A percentile compares a stretch with the other conserved stretches of the same genome.
These are phyloP conservation scores for Xerocomus potaroensis DNA, from an alignment of 768 basidiomycete genomes.

Conservation along the genomic window DNA sequence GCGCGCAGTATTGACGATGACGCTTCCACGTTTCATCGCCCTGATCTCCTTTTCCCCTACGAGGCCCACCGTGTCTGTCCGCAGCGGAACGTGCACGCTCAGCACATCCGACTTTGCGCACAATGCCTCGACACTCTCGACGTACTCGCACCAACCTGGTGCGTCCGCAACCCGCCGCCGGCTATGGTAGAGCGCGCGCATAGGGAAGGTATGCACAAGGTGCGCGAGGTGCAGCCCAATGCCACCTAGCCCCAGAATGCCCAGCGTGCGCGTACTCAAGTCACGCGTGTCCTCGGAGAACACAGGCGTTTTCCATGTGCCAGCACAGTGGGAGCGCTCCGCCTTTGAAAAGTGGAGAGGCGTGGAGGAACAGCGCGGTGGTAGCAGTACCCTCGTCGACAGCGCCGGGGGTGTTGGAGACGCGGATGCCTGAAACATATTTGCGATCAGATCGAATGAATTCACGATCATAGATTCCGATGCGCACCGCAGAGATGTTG, in stretches of 20 bases:
- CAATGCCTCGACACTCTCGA: conserved; percentile 59
- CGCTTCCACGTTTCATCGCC: conserved; percentile 68
- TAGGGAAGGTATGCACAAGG: conserved; percentile 75
- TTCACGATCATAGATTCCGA: conserved; percentile 48
- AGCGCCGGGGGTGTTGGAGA: conserved; percentile 87
- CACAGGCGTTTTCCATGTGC: conserved; percentile 58
- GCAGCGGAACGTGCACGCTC: conserved; percentile 81
- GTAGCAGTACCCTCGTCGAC: conserved; percentile 92
- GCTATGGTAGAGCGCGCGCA: conserved; percentile 84
- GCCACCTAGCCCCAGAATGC: conserved; percentile 74
- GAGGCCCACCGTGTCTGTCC: conserved; percentile 64
- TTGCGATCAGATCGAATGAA: no score
- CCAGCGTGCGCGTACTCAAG: conserved; percentile 63
- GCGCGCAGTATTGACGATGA: conserved; percentile 86
- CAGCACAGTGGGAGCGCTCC: conserved; percentile 48
- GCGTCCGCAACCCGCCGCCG: conserved; percentile 52
- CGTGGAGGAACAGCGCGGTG: conserved; percentile 78
- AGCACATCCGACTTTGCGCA: conserved; percentile 73
- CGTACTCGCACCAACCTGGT: conserved; percentile 77
- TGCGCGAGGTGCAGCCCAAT: conserved; percentile 71
- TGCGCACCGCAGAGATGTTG: conserved; percentile 38
- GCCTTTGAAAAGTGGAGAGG: conserved; percentile 67
- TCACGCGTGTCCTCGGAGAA: conserved; percentile 54
- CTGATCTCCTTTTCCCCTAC: conserved; percentile 76
- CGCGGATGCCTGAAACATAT: conserved; percentile 53